These are phyloP conservation scores for Russula abietina DNA, from an alignment of 768 basidiomycete species.

Conservation along the genomic window DNA sequence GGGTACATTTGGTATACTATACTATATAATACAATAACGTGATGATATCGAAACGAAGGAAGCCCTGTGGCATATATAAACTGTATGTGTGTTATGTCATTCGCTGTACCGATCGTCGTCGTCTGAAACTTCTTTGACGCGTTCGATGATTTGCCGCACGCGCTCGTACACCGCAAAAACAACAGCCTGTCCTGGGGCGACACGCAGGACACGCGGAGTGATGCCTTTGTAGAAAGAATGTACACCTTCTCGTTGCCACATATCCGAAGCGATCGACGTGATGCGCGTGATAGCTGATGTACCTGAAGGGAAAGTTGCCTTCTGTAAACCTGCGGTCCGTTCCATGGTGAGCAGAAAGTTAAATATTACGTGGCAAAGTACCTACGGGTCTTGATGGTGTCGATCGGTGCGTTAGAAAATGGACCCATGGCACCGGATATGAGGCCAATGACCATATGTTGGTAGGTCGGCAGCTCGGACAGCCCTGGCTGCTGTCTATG, in stretches of 20 bases:
- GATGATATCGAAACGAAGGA: background rate
- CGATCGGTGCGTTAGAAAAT: slow-evolving; percentile 94
- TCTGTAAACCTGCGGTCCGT: slow-evolving; percentile 64
- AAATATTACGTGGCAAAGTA: slow-evolving; percentile 17
- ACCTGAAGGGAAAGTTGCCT: slow-evolving; percentile 65
- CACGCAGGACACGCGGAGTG: slow-evolving; percentile 90
- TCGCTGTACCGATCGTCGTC: slow-evolving; percentile 67
- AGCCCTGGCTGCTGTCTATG: slow-evolving; percentile 73
- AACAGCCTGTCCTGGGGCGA: slow-evolving; percentile 95
- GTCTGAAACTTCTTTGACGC: slow-evolving; percentile 43
- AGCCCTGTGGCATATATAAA: background rate
- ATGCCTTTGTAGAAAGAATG: slow-evolving; percentile 97
- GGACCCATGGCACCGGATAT: slow-evolving; percentile 98
- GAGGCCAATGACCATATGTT: slow-evolving; percentile 92
- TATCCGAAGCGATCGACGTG: slow-evolving; percentile 72
- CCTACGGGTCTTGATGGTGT: slow-evolving; percentile 91
- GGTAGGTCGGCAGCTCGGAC: slow-evolving; percentile 81
- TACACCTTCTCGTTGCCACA: slow-evolving; percentile 89
- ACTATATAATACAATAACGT: background rate
- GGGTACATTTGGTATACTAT: background rate
- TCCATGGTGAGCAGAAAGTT: background rate
- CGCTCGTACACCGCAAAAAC: slow-evolving; percentile 97
- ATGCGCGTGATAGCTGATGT: slow-evolving; percentile 78
- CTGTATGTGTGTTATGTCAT: slow-evolving; percentile 28
- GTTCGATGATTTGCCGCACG: slow-evolving; percentile 70